Percentiles rank a stretch among this genome's conserved stretches.
Evolutionary conservation across 2,329 filamentous ascomycete species (phyloP).

Genomic region (Cadophora malorum): DNA sequence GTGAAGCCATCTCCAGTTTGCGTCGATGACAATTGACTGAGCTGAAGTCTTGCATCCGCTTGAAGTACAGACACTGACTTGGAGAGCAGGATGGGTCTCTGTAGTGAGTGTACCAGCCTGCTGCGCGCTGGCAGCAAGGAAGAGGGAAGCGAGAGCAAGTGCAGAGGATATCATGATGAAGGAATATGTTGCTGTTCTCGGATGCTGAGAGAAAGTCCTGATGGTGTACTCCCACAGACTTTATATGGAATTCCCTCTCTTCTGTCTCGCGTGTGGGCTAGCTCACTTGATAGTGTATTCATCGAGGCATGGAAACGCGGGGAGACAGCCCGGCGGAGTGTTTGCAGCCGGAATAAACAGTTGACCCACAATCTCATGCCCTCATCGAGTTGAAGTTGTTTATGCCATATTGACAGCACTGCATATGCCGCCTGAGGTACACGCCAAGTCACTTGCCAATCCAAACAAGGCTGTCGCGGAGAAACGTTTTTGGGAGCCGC

Average conservation of each 20-base stretch:
- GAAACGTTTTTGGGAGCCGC: conserved; percentile 34
- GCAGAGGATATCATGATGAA: conserved; percentile 44
- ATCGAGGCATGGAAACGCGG: conserved; percentile 38
- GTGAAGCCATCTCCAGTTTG: conserved; percentile 67
- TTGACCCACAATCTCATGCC: conserved; percentile 24
- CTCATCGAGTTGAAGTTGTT: conserved; percentile 28
- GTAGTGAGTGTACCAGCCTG: conserved; percentile 54
- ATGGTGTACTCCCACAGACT: conserved; percentile 24
- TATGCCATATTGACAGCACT: conserved; percentile 13
- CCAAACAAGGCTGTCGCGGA: conserved; percentile 32
- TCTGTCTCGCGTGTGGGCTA: background rate
- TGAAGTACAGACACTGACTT: conserved; percentile 57
- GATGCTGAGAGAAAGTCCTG: conserved; percentile 28
- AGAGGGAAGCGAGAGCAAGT: conserved; percentile 51
- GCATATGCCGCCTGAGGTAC: conserved; percentile 27
- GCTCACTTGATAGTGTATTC: conserved; percentile 10
- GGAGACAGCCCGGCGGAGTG: conserved; percentile 38
- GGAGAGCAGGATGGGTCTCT: conserved; percentile 59
- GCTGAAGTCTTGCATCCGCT: conserved; percentile 55
- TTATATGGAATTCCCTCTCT: conserved; percentile 35
- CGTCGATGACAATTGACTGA: conserved; percentile 58
- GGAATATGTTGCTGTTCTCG: conserved; percentile 24
- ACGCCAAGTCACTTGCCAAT: conserved; percentile 16
- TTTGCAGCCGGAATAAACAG: conserved; percentile 35
- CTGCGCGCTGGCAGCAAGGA: conserved; percentile 55